Conservation (phyloP, 2,329 filamentous ascomycete species). For the Botrytis aclada region DNA sequence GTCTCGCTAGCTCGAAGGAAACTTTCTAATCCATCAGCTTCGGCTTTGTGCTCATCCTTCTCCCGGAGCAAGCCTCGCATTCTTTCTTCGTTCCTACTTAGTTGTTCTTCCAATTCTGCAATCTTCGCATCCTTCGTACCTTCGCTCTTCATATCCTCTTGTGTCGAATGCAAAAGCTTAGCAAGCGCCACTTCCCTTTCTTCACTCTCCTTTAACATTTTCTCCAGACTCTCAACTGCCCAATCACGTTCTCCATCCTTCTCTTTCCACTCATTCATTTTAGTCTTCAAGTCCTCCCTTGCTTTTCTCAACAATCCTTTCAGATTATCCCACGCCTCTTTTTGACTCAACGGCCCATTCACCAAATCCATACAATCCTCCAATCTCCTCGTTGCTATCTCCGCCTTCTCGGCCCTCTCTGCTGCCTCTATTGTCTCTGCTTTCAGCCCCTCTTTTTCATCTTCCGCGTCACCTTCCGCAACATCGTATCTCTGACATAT, state of each 20-base stretch:
- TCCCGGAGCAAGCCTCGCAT: background rate
- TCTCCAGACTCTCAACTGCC: background rate
- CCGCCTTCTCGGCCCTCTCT: background rate
- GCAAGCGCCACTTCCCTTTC: background rate
- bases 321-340: background rate
- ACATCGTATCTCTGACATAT: background rate
- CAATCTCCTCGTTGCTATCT: slow-evolving; percentile 4
- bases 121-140: background rate
- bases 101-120: background rate
- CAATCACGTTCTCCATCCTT: background rate
- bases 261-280: background rate
- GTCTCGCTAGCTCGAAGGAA: slow-evolving; percentile 1
- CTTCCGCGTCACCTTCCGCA: background rate
- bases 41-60: background rate
- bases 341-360: slow-evolving; percentile 6
- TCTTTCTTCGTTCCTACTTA: background rate
- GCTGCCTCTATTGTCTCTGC: background rate
- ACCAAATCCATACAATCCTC: slow-evolving; percentile 19
- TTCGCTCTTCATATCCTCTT: background rate
- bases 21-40: background rate
- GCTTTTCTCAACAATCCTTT: background rate
- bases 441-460: background rate
- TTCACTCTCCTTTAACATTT: slow-evolving; percentile 5
- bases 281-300: background rate
- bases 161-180: background rate